Conservation (phyloP, 768 basidiomycete genomes). For the Boletus tomentosulus region DNA sequence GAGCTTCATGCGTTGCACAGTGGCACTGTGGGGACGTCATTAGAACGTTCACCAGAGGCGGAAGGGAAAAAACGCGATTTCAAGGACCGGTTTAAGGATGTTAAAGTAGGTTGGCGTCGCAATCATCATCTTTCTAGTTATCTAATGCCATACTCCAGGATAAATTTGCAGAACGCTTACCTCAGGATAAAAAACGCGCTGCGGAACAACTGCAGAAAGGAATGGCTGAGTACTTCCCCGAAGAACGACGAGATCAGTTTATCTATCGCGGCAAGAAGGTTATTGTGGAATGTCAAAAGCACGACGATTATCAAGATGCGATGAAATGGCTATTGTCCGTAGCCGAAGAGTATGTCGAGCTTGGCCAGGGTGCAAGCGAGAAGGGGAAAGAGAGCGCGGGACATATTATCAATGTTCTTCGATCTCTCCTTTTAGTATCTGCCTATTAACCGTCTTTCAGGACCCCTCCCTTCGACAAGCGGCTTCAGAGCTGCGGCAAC, state of each 20-base stretch:
- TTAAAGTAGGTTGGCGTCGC: conserved; percentile 22
- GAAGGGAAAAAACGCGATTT: conserved; percentile 36
- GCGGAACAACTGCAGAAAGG: conserved; percentile 53
- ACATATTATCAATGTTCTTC: conserved; percentile 12
- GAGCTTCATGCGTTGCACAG: conserved; percentile 1
- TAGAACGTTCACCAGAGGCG: conserved; percentile 23
- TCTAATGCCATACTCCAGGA: conserved; percentile 27
- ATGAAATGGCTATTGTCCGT: conserved; percentile 68
- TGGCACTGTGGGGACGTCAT: conserved; percentile 22
- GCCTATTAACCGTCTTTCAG: conserved; percentile 27
- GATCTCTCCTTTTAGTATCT: background rate
- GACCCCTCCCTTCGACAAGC: conserved; percentile 57
- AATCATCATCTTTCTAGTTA: background rate
- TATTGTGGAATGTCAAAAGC: conserved; percentile 88
- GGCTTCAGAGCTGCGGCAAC: conserved; percentile 61
- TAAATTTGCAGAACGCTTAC: conserved; percentile 51
- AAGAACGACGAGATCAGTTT: conserved; percentile 87
- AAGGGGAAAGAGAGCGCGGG: conserved; percentile 29
- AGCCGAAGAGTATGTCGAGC: conserved; percentile 57
- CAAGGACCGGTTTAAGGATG: conserved; percentile 27
- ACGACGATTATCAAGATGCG: conserved; percentile 83
- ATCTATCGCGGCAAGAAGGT: conserved; percentile 94
- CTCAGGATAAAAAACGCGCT: conserved; percentile 57
- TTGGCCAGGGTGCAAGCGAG: conserved; percentile 41
- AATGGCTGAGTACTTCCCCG: conserved; percentile 81